Conservation (phyloP, 2,329 filamentous ascomycete genomes). For the Aspergillus floridensis region DNA sequence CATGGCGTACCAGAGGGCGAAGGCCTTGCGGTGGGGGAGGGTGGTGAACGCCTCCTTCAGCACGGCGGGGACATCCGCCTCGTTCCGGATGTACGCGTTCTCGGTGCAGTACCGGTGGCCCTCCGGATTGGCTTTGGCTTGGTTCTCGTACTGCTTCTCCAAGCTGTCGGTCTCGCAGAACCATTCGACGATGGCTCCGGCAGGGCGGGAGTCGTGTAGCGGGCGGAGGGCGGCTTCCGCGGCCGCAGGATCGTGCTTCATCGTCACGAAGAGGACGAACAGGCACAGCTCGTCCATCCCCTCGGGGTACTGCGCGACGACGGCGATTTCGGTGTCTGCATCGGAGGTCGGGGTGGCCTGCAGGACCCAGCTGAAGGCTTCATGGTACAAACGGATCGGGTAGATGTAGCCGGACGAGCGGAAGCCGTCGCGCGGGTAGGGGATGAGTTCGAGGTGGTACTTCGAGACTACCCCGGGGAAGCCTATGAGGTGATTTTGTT, state of each 20-base stretch:
- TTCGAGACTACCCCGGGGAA: constrained; percentile 55
- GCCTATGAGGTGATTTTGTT: constrained; percentile 2
- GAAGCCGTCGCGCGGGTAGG: constrained; percentile 24
- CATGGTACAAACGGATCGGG: constrained; percentile 45
- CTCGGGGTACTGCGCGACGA: constrained; percentile 33
- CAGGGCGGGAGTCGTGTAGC: constrained; percentile 35
- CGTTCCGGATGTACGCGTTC: constrained; percentile 52
- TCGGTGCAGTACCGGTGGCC: constrained; percentile 51
- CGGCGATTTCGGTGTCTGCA: constrained; percentile 27
- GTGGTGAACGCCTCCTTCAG: constrained; percentile 50
- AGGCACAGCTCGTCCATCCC: constrained; percentile 29
- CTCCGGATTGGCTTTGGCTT: constrained; percentile 49
- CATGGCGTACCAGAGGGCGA: constrained; percentile 54
- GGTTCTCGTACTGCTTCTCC: constrained; percentile 38
- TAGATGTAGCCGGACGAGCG: constrained; percentile 47
- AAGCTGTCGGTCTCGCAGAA: constrained; percentile 36
- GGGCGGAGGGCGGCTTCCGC: constrained; percentile 16
- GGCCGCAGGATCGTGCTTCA: constrained; percentile 15
- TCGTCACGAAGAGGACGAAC: constrained; percentile 17
- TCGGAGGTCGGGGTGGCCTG: constrained; percentile 13
- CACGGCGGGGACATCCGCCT: constrained; percentile 46
- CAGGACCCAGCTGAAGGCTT: constrained; percentile 50
- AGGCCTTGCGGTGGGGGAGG: constrained; percentile 47
- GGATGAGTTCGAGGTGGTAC: constrained; percentile 47
- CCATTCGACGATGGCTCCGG: constrained; percentile 36